A percentile compares a stretch with the other conserved stretches of the same genome.
Conservation (phyloP, 2,329 filamentous ascomycete genomes). For the Colletotrichum abscissum region DNA sequence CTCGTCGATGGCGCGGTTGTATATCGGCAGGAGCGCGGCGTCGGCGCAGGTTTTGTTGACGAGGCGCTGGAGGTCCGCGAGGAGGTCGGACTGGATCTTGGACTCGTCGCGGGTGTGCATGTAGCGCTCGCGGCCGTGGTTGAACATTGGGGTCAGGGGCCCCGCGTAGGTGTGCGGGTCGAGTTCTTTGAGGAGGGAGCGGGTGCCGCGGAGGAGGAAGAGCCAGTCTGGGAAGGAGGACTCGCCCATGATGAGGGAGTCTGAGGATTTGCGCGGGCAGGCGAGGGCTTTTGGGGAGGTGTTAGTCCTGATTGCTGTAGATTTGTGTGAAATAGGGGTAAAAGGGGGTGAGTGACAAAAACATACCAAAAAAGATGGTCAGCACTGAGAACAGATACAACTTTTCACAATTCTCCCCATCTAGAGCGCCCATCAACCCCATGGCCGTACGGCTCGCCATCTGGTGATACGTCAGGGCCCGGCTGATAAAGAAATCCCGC, state of each 20-base stretch:
- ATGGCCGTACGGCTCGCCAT: slow-evolving; percentile 37
- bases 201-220: slow-evolving; percentile 44
- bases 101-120: slow-evolving; percentile 26
- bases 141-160: slow-evolving; percentile 36
- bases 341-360: not conserved
- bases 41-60: slow-evolving; percentile 38
- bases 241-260: slow-evolving; percentile 44
- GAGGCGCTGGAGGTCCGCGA: slow-evolving; percentile 37
- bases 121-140: slow-evolving; percentile 41
- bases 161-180: slow-evolving; percentile 35
- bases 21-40: slow-evolving; percentile 35
- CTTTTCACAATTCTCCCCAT: slow-evolving; percentile 38
- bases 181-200: slow-evolving; percentile 41
- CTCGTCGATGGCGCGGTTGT: slow-evolving; percentile 38
- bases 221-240: slow-evolving; percentile 45
- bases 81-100: slow-evolving; percentile 27
- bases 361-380: slow-evolving; percentile 47
- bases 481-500: slow-evolving; percentile 49
- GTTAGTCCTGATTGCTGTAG: not conserved
- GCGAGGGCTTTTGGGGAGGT: slow-evolving; percentile 37
- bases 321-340: not conserved
- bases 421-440: slow-evolving; percentile 33
- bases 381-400: slow-evolving; percentile 45
- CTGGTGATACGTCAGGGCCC: slow-evolving; percentile 36
- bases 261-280: slow-evolving; percentile 43